Evolutionary conservation across 345 rosid genomes (phyloP).

Genomic region (Ceriops zippeliana): DNA sequence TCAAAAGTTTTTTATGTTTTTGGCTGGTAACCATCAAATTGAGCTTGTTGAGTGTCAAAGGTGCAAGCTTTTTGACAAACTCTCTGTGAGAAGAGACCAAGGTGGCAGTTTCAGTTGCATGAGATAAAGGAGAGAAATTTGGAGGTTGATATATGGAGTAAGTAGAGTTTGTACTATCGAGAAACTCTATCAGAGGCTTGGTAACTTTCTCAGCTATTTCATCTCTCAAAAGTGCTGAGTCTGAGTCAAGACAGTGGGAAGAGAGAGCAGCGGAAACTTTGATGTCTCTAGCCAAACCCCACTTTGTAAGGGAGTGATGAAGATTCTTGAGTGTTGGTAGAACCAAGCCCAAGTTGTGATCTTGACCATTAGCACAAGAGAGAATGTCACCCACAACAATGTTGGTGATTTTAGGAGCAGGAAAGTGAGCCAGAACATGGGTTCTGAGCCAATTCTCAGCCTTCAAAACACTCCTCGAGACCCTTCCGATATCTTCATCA

Average conservation of each 20-base stretch:
- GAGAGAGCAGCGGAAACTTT: slow-evolving; percentile 56
- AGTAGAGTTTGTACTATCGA: slow-evolving; percentile 50
- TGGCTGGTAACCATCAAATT: slow-evolving; percentile 40
- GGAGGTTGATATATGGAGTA: slow-evolving; percentile 42
- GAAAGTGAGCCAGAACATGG: slow-evolving; percentile 61
- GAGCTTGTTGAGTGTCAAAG: slow-evolving; percentile 38
- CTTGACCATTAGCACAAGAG: slow-evolving; percentile 39
- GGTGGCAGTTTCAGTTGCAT: slow-evolving; percentile 23
- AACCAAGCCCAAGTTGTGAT: slow-evolving; percentile 35
- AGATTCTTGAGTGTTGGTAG: slow-evolving; percentile 52
- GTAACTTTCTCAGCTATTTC: slow-evolving; percentile 27
- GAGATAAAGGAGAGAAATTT: slow-evolving; percentile 31
- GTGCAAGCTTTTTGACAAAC: slow-evolving; percentile 38
- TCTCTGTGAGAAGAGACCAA: slow-evolving; percentile 28
- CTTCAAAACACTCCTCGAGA: slow-evolving; percentile 51
- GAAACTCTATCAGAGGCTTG: slow-evolving; percentile 38
- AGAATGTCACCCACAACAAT: slow-evolving; percentile 45
- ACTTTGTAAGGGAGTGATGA: slow-evolving; percentile 57
- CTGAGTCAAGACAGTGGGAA: slow-evolving; percentile 32
- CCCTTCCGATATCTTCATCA: slow-evolving; percentile 38
- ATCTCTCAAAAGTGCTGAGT: slow-evolving; percentile 18
- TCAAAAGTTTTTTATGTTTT: slow-evolving; percentile 15
- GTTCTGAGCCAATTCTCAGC: slow-evolving; percentile 73
- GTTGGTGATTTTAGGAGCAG: slow-evolving; percentile 57
- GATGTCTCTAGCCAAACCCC: slow-evolving; percentile 70